phyloP scores from a whole-genome alignment of 768 basidiomycete genomes.

The Lentinula detonsa region DNA sequence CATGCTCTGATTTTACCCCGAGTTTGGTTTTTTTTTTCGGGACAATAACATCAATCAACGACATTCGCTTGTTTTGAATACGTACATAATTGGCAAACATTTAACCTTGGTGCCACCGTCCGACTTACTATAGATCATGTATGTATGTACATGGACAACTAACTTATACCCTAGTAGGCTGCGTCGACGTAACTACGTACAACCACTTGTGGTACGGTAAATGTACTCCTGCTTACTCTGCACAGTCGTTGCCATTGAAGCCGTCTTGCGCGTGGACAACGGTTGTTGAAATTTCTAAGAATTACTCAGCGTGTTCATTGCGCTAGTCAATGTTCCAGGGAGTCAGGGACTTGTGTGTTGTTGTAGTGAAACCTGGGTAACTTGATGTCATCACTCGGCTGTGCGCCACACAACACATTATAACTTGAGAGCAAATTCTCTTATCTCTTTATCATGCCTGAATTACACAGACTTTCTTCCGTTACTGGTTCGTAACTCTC shows the following conservation, averaged over 20 bases:
- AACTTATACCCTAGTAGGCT: background rate
- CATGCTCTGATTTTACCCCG: background rate
- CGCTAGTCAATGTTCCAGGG: no score
- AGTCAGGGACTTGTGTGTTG: no score
- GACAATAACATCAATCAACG: background rate
- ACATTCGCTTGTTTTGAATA: background rate
- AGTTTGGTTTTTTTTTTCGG: background rate
- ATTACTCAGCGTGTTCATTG: no score
- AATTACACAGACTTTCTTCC: slow-evolving; percentile 1
- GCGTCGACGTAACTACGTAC: no score
- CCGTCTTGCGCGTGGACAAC: no score
- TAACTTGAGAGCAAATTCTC: background rate
- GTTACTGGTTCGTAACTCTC: background rate
- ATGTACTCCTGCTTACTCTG: no score
- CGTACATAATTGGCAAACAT: background rate
- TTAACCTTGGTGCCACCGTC: background rate
- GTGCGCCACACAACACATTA: background rate
- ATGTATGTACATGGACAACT: background rate
- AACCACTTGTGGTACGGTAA: no score
- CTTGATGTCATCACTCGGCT: background rate
- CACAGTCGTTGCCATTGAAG: no score
- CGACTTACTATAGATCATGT: background rate
- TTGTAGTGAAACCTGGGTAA: no score
- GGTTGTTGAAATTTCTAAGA: no score
- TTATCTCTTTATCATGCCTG: background rate